Base-by-base conservation (phyloP, 2,329 filamentous ascomycete genomes). In the Pestalotiopsis sp. region DNA sequence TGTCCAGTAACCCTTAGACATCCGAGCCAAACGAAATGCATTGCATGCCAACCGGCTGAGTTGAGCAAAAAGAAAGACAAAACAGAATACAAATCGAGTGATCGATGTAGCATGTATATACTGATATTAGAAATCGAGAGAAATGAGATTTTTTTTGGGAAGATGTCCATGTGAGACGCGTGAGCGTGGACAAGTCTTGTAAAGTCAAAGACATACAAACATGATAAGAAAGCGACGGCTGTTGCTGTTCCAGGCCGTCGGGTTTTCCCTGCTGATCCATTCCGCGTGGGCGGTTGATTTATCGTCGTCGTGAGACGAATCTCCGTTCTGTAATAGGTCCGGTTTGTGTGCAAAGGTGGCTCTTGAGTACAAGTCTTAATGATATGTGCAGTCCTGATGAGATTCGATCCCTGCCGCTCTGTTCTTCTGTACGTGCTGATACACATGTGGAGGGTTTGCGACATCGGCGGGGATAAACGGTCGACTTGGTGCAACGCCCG, bases 31-130 rank as follows among this genome's bases (percentile, higher is more conserved):
- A 72, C 38, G 57, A 67, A 68, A 41, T 65, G 14, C 52, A 12
- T 65, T 66, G 67, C 39, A 69, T 23, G 27, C 58, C 14, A 36
- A 36, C 27, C 14, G 12, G 11, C 58, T 61, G 13, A 36, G 36
- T 61, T 25, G 11, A 60, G 23, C 31, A 66, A 39, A 60, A 39
- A 45, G 25, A 59, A 66, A 45, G 41, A 66, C 17, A 66, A 61
- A 67, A 67, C 11, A 49, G 38, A 61, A 12, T n/a, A 52, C 60
- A 31, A 66, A 38, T 66, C 65, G 57, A 66, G 64, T 66, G 64
- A 49, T 66, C 64, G 64, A 66, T 49, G 39, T 59, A 52, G 20
- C 12, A 14, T 64, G 27, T 65, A 65, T 65, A 58, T 65, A 65
- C 52, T n/a, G 61, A 64, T 25, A 64, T 23, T 12, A 39, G 31